Percentiles rank a stretch among this genome's conserved stretches.
Evolutionary conservation across 257 asterid genomes (phyloP).

Genomic region (Solanum sparsipilum): DNA sequence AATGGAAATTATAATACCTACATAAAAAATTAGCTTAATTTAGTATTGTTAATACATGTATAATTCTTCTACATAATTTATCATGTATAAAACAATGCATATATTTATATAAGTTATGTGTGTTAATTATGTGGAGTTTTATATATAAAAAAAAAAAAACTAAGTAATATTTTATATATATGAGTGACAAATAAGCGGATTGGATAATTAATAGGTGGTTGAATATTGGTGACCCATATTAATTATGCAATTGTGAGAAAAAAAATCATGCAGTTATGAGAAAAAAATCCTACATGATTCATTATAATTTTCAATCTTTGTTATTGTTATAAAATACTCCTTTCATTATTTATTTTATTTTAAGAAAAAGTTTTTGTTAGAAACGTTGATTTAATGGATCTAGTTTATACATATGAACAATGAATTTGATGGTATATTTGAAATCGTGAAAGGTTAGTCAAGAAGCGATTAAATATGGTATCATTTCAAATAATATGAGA

Average conservation of each 20-base stretch:
- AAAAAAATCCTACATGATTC: neutral
- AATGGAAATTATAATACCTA: neutral
- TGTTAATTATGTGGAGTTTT: neutral
- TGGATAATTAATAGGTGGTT: neutral
- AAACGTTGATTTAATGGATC: neutral
- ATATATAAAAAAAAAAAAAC: too few relatives aligned
- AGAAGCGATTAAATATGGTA: too few relatives aligned
- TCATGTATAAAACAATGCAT: neutral
- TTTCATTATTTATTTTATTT: too few relatives aligned
- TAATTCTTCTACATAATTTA: neutral
- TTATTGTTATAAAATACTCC: too few relatives aligned
- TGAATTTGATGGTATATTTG: too few relatives aligned
- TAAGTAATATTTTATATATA: too few relatives aligned
- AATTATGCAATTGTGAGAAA: neutral
- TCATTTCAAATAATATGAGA: too few relatives aligned
- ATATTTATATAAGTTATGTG: neutral
- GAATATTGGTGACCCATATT: neutral
- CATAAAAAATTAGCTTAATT: neutral
- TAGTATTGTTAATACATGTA: neutral
- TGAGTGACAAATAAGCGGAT: too few relatives aligned
- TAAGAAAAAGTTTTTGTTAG: neutral
- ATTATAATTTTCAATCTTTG: too few relatives aligned
- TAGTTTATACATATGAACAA: neutral
- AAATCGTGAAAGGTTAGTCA: neutral
- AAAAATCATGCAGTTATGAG: neutral